Evolutionary conservation across 768 basidiomycete genomes (phyloP), one percentile per base, ranked within the genome.

Genomic region (Hypholoma sublateritium): DNA sequence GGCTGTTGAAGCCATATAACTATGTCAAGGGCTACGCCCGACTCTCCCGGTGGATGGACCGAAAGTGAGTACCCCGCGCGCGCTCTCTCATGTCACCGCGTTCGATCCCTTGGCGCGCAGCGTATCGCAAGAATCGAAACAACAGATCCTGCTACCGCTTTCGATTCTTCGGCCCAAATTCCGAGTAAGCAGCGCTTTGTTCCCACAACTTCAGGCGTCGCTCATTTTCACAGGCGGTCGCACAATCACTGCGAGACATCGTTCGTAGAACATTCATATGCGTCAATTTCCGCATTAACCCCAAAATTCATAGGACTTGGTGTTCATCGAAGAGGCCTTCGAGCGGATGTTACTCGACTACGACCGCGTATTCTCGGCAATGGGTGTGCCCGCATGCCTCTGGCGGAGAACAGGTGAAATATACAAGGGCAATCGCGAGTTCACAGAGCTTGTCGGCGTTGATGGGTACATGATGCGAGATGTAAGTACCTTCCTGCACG

Each of bases 351-450:
- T 99, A 56, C 84, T 98, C 19, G 95, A 97, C 67, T 98, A 98
- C 60, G 96, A 98, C 69, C 88, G 95, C 21, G 93, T 91, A 13
- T 93, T 93, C 72, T 88, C 88, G 51, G 94, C 93, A 0, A 98
- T 99, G 89, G 95, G 93, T 34, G 94, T 98, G 3, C 96, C 96
- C 0, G 95, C 95, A 0, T 99, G 96, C 62, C 80, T 98, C 5
- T 98, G 96, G 96, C 80, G 95, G 24, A 79, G 96, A 47, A 99
- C 96, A 2, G 96, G 96, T 34, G 95, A 98, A 75, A 98, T 98
- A 60, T 98, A 98, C 79, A 98, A 98, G 71, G 95, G 90, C 43
- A 99, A 99, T 69, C 84, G 93, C 54, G 95, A 96, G 73, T 98
- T 99, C 69, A 88, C 93, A 5, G 92, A 93, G 65, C 77, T 98